Evolutionary conservation across 2,329 filamentous ascomycete genomes (phyloP).

Genomic region (Juglanconis oblonga): DNA sequence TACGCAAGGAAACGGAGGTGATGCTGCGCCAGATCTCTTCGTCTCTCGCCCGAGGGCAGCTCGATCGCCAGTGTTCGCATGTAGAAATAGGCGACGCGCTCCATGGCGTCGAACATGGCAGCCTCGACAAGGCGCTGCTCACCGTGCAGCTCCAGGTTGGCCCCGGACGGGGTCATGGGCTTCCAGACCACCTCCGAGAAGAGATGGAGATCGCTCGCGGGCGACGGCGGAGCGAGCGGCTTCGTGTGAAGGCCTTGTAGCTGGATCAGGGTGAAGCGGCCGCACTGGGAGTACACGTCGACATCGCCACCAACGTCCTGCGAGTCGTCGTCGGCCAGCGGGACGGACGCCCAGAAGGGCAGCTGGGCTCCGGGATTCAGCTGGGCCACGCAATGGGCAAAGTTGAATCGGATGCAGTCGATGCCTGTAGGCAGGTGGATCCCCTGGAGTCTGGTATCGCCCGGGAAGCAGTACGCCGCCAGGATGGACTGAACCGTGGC

Average conservation of each 20-base stretch:
- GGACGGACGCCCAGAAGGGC: too few relatives aligned
- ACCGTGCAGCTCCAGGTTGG: too few relatives aligned
- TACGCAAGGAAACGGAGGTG: too few relatives aligned
- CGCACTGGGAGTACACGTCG: not conserved
- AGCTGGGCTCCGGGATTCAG: not conserved
- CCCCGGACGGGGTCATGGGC: not conserved
- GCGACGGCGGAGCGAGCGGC: constrained; percentile 9
- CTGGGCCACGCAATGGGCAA: too few relatives aligned
- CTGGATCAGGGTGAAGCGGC: not conserved
- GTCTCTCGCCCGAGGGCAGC: too few relatives aligned
- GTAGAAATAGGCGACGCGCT: too few relatives aligned
- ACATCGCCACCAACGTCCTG: not conserved
- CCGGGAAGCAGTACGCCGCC: not conserved
- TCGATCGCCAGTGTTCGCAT: too few relatives aligned
- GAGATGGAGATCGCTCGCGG: constrained; percentile 12
- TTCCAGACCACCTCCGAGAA: constrained; percentile 15
- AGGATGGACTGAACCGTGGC: not conserved
- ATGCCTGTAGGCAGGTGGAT: not conserved
- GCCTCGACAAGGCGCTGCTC: too few relatives aligned
- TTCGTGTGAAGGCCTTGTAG: constrained; percentile 13
- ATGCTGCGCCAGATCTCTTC: too few relatives aligned
- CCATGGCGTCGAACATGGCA: too few relatives aligned
- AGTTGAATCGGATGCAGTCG: not conserved
- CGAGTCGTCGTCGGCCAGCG: too few relatives aligned
- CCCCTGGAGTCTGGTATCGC: not conserved